Percentiles rank a stretch among this genome's conserved stretches.
Conservation (phyloP, 2,329 filamentous ascomycete genomes). For the Trichoderma sp. region DNA sequence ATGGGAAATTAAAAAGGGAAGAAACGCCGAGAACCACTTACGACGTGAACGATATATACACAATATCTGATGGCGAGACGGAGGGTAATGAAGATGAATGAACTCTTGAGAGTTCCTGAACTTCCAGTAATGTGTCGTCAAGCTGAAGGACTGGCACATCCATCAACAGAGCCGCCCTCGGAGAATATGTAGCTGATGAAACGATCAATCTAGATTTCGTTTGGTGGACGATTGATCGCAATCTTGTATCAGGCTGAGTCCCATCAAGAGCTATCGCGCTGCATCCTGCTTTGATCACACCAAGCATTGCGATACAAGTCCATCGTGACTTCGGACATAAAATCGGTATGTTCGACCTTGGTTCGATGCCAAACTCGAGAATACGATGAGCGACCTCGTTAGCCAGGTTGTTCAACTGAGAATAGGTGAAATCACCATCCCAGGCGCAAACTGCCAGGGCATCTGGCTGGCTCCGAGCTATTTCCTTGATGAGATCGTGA, state of each 20-base stretch:
- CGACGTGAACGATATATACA: slow-evolving; percentile 12
- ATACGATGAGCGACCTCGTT: slow-evolving; percentile 16
- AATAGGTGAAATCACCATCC: slow-evolving; percentile 35
- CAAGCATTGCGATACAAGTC: slow-evolving; percentile 10
- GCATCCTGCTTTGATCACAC: slow-evolving; percentile 12
- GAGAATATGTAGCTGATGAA: slow-evolving; percentile 1
- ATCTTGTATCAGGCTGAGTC: slow-evolving; percentile 14
- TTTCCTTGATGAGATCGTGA: slow-evolving; percentile 40
- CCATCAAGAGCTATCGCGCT: background rate
- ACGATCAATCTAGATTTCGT: slow-evolving; percentile 18
- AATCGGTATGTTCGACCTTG: slow-evolving; percentile 8
- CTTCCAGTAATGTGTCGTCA: background rate
- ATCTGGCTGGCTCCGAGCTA: background rate
- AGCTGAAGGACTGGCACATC: background rate
- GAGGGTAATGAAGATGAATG: background rate
- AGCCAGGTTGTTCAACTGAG: slow-evolving; percentile 18
- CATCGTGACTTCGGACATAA: slow-evolving; percentile 4
- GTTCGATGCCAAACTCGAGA: background rate
- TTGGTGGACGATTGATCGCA: slow-evolving; percentile 14
- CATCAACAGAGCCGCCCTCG: background rate
- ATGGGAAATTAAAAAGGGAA: background rate
- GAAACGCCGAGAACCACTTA: background rate
- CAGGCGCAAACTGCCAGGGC: slow-evolving; percentile 42
- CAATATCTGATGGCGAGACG: background rate
- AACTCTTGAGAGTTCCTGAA: background rate